These are phyloP conservation scores for Cordyceps farinosa DNA, from an alignment of 2,329 filamentous ascomycete genomes.

Conservation along the genomic window DNA sequence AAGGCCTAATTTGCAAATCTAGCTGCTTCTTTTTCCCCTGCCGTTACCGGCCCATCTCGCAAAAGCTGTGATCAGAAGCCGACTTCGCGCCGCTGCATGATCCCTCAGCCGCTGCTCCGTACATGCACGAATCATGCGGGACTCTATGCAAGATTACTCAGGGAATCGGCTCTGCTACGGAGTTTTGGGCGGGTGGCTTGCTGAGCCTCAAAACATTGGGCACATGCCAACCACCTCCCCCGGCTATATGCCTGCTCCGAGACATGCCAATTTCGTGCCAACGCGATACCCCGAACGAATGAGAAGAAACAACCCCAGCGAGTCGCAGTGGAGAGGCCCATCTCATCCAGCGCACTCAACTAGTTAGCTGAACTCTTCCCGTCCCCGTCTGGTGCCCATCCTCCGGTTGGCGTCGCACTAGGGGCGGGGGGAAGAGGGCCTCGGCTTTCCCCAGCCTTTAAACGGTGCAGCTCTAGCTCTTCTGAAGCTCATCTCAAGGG, in stretches of 20 bases:
- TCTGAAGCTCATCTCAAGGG: background rate
- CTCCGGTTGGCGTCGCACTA: conserved; percentile 5
- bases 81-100: background rate
- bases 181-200: background rate
- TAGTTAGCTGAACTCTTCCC: background rate
- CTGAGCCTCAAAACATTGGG: background rate
- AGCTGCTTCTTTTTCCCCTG: no score
- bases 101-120: background rate
- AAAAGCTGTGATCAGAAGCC: background rate
- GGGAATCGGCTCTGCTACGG: background rate
- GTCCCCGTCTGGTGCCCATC: background rate
- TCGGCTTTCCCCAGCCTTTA: conserved; percentile 6
- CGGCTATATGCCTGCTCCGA: no score
- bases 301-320: background rate
- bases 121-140: background rate
- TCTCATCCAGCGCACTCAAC: background rate
- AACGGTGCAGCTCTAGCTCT: background rate
- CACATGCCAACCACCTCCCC: background rate
- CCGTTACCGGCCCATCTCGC: background rate
- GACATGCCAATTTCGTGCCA: no score
- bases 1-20: background rate
- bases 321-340: background rate
- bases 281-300: background rate
- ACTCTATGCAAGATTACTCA: background rate
- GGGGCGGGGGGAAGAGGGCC: conserved; percentile 7